phyloP scores from a whole-genome alignment of 495 filamentous ascomycete species.

The Friedmanniomyces endolithicus region DNA sequence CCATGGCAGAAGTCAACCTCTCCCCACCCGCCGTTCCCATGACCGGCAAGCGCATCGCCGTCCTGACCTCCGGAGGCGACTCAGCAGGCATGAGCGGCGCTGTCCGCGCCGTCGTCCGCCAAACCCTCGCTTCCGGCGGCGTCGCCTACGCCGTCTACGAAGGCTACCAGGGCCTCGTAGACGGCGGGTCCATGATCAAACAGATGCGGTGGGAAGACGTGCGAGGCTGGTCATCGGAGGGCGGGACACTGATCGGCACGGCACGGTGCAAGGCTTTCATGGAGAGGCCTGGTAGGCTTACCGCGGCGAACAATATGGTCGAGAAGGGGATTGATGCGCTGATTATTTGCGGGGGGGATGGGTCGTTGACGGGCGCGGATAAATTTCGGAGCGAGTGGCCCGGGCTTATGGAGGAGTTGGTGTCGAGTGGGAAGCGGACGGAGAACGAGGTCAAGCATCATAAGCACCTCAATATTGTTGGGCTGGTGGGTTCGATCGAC shows the following conservation, averaged over 20 bases:
- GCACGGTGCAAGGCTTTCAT: constrained; percentile 83
- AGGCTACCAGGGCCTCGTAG: constrained; percentile 90
- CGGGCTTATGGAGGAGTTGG: constrained; percentile 68
- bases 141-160: constrained; percentile 85
- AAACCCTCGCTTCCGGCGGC: constrained; percentile 75
- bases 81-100: constrained; percentile 96
- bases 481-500: constrained; percentile 93
- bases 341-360: constrained; percentile 95
- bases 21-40: constrained; percentile 7
- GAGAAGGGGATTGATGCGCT: constrained; percentile 86
- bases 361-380: constrained; percentile 92
- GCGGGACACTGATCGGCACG: constrained; percentile 93
- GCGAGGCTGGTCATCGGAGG: constrained; percentile 84
- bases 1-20: constrained; percentile 13
- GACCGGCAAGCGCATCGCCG: constrained; percentile 66
- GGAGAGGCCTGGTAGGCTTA: constrained; percentile 67
- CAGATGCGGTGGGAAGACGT: constrained; percentile 91
- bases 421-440: constrained; percentile 53
- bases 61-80: constrained; percentile 96
- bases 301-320: constrained; percentile 86
- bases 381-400: constrained; percentile 89
- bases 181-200: constrained; percentile 74
- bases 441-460: constrained; percentile 57
- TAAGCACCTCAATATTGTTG: constrained; percentile 82
- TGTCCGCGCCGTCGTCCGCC: constrained; percentile 86